Percentiles rank a stretch among this genome's conserved stretches.
Conservation (phyloP, 2,329 filamentous ascomycete species). For the Orbilia brochopaga region DNA sequence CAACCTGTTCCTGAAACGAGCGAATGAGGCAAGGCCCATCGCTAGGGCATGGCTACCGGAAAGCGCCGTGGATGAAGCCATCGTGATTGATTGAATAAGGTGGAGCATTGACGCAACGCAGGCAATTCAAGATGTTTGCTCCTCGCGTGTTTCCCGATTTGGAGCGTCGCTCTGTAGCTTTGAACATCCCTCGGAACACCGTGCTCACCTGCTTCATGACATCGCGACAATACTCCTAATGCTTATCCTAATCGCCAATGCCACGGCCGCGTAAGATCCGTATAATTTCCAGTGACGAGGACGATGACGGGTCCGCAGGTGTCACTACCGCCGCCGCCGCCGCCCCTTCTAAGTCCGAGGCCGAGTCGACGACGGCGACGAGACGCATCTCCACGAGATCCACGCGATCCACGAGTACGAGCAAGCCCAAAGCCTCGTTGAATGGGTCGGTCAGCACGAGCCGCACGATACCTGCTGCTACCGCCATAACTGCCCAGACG, state of each 20-base stretch:
- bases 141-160: neutral
- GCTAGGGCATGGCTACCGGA: no score
- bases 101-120: neutral
- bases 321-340: conserved; percentile 3
- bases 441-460: conserved; percentile 16
- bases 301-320: conserved; percentile 23
- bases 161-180: neutral
- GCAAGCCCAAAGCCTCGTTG: conserved; percentile 13
- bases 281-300: conserved; percentile 47
- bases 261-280: conserved; percentile 45
- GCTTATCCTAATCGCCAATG: conserved; percentile 23
- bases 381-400: conserved; percentile 31
- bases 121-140: conserved; percentile 33
- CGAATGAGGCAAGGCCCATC: no score
- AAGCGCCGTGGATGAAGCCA: neutral
- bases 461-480: neutral
- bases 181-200: neutral
- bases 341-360: conserved; percentile 1
- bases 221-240: conserved; percentile 3
- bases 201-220: conserved; percentile 10
- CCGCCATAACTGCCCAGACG: neutral
- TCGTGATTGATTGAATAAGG: neutral
- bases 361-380: conserved; percentile 7
- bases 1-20: no score
- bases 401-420: conserved; percentile 26